Evolutionary conservation across 108 stramenopile species (phyloP).

Genomic region (Skeletonema costatum): DNA sequence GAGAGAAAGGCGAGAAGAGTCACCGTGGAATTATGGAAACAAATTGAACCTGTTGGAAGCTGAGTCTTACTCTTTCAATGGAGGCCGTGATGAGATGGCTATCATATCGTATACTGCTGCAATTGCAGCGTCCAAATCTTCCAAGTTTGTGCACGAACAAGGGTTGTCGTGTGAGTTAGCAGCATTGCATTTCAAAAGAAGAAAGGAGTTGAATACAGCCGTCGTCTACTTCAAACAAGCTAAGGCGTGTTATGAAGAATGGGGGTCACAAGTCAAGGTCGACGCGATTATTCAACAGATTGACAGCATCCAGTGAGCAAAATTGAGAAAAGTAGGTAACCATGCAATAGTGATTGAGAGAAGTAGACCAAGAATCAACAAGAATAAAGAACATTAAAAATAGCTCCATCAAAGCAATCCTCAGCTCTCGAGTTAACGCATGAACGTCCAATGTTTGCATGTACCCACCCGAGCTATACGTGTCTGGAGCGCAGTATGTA

Average conservation of each 20-base stretch:
- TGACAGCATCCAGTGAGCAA: background rate
- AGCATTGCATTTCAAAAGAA: background rate
- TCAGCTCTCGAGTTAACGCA: background rate
- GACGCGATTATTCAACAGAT: background rate
- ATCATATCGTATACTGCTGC: background rate
- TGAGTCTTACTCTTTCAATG: background rate
- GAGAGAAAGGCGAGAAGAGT: background rate
- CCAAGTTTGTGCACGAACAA: background rate
- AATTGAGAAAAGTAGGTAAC: too few relatives aligned
- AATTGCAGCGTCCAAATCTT: background rate
- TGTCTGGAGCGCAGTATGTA: background rate
- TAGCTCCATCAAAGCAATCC: background rate
- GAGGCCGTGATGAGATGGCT: background rate
- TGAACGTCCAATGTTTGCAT: slow-evolving; percentile 4
- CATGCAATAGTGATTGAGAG: too few relatives aligned
- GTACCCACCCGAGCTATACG: background rate
- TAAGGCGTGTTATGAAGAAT: background rate
- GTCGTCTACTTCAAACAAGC: background rate
- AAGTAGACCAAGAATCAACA: too few relatives aligned
- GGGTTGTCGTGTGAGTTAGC: background rate
- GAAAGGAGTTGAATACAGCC: background rate
- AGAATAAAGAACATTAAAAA: background rate
- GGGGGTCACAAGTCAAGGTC: background rate
- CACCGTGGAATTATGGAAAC: background rate
- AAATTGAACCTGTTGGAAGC: background rate